Evolutionary conservation across 164 flowering plant genomes (phyloP).

Genomic region (Hamamelis virginiana): DNA sequence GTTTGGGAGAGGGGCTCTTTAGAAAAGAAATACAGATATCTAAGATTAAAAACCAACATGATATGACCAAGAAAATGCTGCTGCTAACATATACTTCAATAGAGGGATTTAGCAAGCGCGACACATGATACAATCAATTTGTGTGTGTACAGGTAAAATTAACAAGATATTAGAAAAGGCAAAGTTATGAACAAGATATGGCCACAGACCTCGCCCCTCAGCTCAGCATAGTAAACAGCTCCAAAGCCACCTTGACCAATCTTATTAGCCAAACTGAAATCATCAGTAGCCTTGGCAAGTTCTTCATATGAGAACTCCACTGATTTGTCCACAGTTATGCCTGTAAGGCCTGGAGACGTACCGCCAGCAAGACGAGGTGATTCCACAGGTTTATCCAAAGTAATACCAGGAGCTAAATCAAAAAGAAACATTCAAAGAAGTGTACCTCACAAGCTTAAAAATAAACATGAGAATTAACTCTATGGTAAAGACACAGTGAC

Average conservation of each 20-base stretch:
- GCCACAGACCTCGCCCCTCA: constrained; percentile 81
- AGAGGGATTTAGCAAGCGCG: neutral
- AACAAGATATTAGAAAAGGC: too few species aligned
- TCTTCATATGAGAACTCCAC: constrained; percentile 95
- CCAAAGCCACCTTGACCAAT: constrained; percentile 97
- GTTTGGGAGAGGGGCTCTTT: neutral
- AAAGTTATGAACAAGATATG: too few species aligned
- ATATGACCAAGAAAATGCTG: neutral
- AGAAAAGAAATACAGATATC: neutral
- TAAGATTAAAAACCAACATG: neutral
- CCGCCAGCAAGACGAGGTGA: constrained; percentile 32
- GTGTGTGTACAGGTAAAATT: too few species aligned
- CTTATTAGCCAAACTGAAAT: constrained; percentile 71
- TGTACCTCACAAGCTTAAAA: too few species aligned
- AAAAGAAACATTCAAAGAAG: too few species aligned
- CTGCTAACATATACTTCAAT: neutral
- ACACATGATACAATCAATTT: neutral
- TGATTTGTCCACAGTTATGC: constrained; percentile 77
- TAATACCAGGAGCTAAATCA: constrained; percentile 25
- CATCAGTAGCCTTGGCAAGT: constrained; percentile 72
- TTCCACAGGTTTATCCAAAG: constrained; percentile 28
- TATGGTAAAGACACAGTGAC: neutral
- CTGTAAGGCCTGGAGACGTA: constrained; percentile 45
- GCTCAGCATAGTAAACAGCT: constrained; percentile 90
- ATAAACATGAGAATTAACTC: too few species aligned